phyloP scores from a whole-genome alignment of 2,329 filamentous ascomycete genomes.

The Teratosphaeria epicoccoides region DNA sequence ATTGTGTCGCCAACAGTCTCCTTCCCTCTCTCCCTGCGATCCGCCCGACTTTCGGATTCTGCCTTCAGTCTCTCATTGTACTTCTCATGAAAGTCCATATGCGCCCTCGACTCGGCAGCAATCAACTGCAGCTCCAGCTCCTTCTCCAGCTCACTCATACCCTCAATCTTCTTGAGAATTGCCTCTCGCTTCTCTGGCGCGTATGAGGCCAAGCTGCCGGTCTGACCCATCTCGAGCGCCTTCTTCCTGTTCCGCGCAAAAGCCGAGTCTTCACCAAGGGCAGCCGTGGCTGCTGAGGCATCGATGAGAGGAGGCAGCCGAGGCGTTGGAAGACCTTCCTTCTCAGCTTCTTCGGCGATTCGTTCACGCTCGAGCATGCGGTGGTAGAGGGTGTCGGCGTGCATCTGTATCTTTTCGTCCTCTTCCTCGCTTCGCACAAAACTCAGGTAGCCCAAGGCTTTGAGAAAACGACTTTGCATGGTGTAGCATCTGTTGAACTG shows the following conservation, averaged over 20 bases:
- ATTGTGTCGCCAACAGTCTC: slow-evolving; percentile 35
- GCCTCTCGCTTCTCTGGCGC: slow-evolving; percentile 47
- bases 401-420: slow-evolving; percentile 85
- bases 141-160: slow-evolving; percentile 40
- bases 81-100: slow-evolving; percentile 47
- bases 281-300: slow-evolving; percentile 16
- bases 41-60: slow-evolving; percentile 44
- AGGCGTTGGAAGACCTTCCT: slow-evolving; percentile 43
- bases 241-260: slow-evolving; percentile 18
- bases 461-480: slow-evolving; percentile 83
- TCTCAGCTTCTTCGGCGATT: slow-evolving; percentile 58
- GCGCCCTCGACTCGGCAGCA: slow-evolving; percentile 51
- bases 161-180: slow-evolving; percentile 36
- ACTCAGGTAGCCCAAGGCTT: slow-evolving; percentile 77
- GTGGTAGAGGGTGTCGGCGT: slow-evolving; percentile 83
- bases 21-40: slow-evolving; percentile 46
- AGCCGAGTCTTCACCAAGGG: slow-evolving; percentile 22
- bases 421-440: slow-evolving; percentile 53
- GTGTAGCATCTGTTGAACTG: slow-evolving; percentile 79
- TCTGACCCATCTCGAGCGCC: slow-evolving; percentile 24
- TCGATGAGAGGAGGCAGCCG: slow-evolving; percentile 48
- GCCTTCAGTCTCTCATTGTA: slow-evolving; percentile 47
- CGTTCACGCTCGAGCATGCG: slow-evolving; percentile 75
- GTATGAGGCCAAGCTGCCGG: slow-evolving; percentile 39
- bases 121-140: slow-evolving; percentile 54